Conservation (phyloP, 2,329 filamentous ascomycete genomes). For the Piedraia hortae region DNA sequence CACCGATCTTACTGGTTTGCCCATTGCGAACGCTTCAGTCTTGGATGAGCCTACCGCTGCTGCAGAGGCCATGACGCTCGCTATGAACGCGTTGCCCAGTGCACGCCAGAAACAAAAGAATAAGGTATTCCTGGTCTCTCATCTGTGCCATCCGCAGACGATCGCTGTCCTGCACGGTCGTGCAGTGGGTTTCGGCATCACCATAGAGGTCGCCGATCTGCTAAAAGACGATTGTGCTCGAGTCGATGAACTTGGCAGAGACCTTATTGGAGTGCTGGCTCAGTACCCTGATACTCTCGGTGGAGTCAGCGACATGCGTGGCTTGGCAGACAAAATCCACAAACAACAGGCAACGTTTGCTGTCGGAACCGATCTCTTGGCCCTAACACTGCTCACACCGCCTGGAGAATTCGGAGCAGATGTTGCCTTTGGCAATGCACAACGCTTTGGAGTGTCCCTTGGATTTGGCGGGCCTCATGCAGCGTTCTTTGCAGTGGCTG, state of each 20-base stretch:
- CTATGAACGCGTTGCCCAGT: conserved; percentile 44
- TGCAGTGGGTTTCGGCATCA: conserved; percentile 75
- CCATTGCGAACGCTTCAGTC: conserved; percentile 73
- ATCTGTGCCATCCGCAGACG: conserved; percentile 62
- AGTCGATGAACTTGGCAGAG: conserved; percentile 48
- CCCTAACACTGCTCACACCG: conserved; percentile 62
- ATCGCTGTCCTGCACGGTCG: conserved; percentile 59
- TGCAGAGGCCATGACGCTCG: conserved; percentile 87
- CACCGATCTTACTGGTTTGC: conserved; percentile 59
- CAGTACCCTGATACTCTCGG: conserved; percentile 85
- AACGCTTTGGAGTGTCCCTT: conserved; percentile 74
- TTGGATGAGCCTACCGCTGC: conserved; percentile 80
- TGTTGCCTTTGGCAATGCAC: conserved; percentile 78
- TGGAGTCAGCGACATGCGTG: conserved; percentile 45
- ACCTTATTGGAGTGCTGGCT: conserved; percentile 69
- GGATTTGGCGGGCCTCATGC: conserved; percentile 89
- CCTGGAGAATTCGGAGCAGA: conserved; percentile 89
- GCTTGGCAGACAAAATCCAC: conserved; percentile 51
- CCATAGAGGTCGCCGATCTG: conserved; percentile 45
- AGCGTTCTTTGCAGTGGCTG: conserved; percentile 77
- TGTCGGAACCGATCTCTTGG: conserved; percentile 69
- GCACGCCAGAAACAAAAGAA: conserved; percentile 44
- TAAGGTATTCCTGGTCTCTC: conserved; percentile 65
- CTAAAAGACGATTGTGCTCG: conserved; percentile 33
- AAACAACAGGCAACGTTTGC: conserved; percentile 52